phyloP scores from a whole-genome alignment of 140 eudicot species.

The Erigeron philadelphicus region DNA sequence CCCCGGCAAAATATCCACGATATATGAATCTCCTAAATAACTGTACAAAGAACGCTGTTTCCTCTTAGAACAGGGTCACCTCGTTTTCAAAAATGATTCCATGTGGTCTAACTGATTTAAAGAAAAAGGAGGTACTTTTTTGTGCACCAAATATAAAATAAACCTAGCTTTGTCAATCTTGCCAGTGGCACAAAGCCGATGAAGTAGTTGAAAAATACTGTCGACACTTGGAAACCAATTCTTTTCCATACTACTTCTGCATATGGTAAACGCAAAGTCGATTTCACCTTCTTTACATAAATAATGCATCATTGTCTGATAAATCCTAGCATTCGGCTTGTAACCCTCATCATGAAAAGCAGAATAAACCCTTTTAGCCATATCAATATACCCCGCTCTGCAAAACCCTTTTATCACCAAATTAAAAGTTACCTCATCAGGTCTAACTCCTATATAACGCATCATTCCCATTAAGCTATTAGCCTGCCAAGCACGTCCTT shows the following conservation, averaged over 20 bases:
- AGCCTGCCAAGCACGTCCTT: conserved; percentile 75
- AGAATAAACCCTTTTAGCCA: conserved; percentile 77
- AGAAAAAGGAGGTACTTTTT: conserved; percentile 56
- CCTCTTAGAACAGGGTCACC: conserved; percentile 34
- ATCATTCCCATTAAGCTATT: conserved; percentile 65
- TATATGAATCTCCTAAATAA: conserved; percentile 23
- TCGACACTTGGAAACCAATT: conserved; percentile 60
- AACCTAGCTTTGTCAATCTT: conserved; percentile 42
- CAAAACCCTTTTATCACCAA: conserved; percentile 88
- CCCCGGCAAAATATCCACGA: conserved; percentile 22
- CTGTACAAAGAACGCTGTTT: conserved; percentile 22
- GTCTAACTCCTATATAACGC: conserved; percentile 40
- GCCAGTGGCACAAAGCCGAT: conserved; percentile 50
- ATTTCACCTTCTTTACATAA: conserved; percentile 57
- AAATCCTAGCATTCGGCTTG: conserved; percentile 70
- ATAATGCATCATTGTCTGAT: conserved; percentile 87
- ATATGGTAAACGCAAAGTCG: conserved; percentile 66
- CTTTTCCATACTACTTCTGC: conserved; percentile 64
- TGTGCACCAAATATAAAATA: conserved; percentile 49
- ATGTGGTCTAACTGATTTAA: conserved; percentile 35
- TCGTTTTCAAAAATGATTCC: conserved; percentile 43
- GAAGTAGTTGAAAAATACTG: conserved; percentile 52
- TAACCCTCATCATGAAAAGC: conserved; percentile 59
- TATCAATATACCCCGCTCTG: conserved; percentile 52
- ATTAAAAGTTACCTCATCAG: conserved; percentile 74